These are phyloP conservation scores for Venturia carpophila DNA, from an alignment of 2,329 filamentous ascomycete species.

Conservation along the genomic window DNA sequence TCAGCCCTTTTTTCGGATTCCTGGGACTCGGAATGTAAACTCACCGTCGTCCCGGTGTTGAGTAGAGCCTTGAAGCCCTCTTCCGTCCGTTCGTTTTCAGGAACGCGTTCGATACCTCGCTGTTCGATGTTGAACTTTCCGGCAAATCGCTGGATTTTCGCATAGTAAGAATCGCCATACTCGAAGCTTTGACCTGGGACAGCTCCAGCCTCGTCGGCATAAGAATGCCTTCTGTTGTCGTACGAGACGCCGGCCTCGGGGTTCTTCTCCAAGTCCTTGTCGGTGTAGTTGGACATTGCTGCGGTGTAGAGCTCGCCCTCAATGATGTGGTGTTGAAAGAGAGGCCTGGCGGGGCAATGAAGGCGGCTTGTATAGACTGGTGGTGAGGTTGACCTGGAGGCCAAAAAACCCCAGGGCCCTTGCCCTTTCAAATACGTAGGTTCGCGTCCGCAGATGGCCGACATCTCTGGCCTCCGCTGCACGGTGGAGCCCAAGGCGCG, in stretches of 20 bases:
- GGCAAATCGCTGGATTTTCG: slow-evolving; percentile 54
- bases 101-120: slow-evolving; percentile 67
- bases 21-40: slow-evolving; percentile 24
- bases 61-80: slow-evolving; percentile 45
- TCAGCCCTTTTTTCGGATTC: slow-evolving; percentile 5
- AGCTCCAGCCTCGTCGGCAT: slow-evolving; percentile 34
- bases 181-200: slow-evolving; percentile 53
- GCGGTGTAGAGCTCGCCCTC: not conserved
- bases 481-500: not conserved
- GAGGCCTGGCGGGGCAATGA: not conserved
- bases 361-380: not conserved
- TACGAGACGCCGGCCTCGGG: not conserved
- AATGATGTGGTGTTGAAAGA: too few relatives aligned
- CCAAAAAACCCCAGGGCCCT: not conserved
- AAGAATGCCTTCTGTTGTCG: not conserved
- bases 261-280: slow-evolving; percentile 7
- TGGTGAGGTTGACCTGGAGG: slow-evolving; percentile 8
- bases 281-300: not conserved
- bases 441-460: slow-evolving; percentile 10
- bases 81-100: slow-evolving; percentile 60
- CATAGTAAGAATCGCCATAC: slow-evolving; percentile 48
- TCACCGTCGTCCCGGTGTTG: slow-evolving; percentile 65
- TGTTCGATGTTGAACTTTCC: slow-evolving; percentile 62
- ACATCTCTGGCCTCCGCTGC: not conserved
- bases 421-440: slow-evolving; percentile 5